Evolutionary conservation across 805 yeast species (phyloP).

Genomic region (Candida wancherniae): DNA sequence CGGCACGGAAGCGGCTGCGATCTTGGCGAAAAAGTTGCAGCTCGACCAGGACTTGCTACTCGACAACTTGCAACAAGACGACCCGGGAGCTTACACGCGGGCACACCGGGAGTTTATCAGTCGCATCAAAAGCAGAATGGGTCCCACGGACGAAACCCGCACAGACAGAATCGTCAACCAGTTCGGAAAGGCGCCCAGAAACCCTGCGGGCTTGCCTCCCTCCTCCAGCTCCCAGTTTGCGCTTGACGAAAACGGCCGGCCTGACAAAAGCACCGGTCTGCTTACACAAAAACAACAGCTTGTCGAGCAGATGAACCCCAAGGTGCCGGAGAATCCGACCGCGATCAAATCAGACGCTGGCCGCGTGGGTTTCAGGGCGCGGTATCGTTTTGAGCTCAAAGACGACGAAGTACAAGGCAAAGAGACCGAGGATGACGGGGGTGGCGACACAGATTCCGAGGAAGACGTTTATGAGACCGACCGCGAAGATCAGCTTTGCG

Average conservation of each 20-base stretch:
- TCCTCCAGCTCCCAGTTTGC: no score
- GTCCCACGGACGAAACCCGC: conserved; percentile 2
- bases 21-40: no score
- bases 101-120: conserved; percentile 7
- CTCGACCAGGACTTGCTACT: no score
- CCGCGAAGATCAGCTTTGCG: background rate
- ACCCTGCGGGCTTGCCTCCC: conserved; percentile 2
- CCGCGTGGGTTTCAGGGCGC: conserved; percentile 8
- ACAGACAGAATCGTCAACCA: conserved; percentile 3
- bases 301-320: background rate
- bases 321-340: conserved; percentile 6
- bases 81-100: no score
- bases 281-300: background rate
- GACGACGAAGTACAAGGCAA: background rate
- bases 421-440: background rate
- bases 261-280: background rate
- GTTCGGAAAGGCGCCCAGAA: conserved; percentile 1
- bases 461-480: background rate
- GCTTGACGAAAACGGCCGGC: no score
- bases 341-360: conserved; percentile 7
- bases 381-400: conserved; percentile 8
- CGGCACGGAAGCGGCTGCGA: no score
- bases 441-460: no score
- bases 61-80: no score
- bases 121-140: conserved; percentile 4